Evolutionary conservation across 257 asterid species (phyloP), one percentile per base, ranked within the genome.

Genomic region (Misopates orontium): DNA sequence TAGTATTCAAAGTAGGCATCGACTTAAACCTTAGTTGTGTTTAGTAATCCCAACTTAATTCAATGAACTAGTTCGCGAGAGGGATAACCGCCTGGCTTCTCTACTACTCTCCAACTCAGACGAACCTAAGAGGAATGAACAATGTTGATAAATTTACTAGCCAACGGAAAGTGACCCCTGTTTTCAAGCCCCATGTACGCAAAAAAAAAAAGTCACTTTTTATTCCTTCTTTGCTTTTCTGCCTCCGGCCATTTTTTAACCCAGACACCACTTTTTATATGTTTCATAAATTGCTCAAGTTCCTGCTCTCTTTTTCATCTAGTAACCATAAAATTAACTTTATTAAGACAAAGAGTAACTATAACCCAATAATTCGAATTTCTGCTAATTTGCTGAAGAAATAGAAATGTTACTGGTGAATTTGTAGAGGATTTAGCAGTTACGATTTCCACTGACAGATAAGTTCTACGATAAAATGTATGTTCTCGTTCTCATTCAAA

Each of bases 51-150:
- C n/a, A n/a, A n/a, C n/a, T n/a, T n/a, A n/a, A n/a, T n/a, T n/a
- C n/a, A n/a, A n/a, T n/a, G n/a, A n/a, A 84, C 64, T 32, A 87
- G 79, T 81, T 93, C 89, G 58, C 87, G 91, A 56, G 73, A 78
- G 28, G 95, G 96, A 55, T 87, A 80, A 56, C 74, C 61, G 31
- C 82, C 84, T 47, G 79, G 79, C 25, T 79, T 54, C 78, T 88
- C 91, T 44, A 85, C 78, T 54, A 75, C 32, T 76, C 71, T 75
- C 95, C 95, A 90, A 71, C 84, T 84, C 76, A 94, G 79, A 24
- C 86, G 91, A 64, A 85, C 97, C 99, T 93, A 73, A 14, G 61
- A 73, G 64, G 71, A 63, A 66, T 52, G 56, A 41, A 56, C 41
- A 36, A 3, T 57, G 51, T 62, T 28, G 69, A 61, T 64, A 47